A percentile compares a stretch with the other conserved stretches of the same genome.
phyloP scores from a whole-genome alignment of 2,329 filamentous ascomycete genomes.

The Aulographum hederae region DNA sequence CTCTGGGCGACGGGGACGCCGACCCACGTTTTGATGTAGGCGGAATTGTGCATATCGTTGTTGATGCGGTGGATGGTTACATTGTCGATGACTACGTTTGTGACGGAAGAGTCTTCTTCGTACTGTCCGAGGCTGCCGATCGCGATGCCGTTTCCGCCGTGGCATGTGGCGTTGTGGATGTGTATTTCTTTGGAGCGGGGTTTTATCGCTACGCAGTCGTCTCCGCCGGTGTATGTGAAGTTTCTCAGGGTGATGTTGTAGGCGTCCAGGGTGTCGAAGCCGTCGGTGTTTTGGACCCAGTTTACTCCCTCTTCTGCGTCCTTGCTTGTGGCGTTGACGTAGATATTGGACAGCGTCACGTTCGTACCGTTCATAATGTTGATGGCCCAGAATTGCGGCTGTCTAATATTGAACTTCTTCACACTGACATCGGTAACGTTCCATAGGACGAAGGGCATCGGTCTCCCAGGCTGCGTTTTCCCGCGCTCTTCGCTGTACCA shows the following conservation, averaged over 20 bases:
- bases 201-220: constrained; percentile 44
- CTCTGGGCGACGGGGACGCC: constrained; percentile 27
- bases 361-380: constrained; percentile 41
- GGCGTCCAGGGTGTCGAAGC: constrained; percentile 38
- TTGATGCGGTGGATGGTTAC: constrained; percentile 27
- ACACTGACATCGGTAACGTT: constrained; percentile 36
- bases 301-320: constrained; percentile 32
- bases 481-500: constrained; percentile 34
- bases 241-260: constrained; percentile 30
- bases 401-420: constrained; percentile 31
- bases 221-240: constrained; percentile 38
- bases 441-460: constrained; percentile 41
- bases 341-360: constrained; percentile 32
- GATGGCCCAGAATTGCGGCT: constrained; percentile 34
- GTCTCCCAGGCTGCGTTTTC: constrained; percentile 29
- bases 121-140: constrained; percentile 37
- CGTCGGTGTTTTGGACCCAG: constrained; percentile 40
- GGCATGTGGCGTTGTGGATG: constrained; percentile 34
- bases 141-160: constrained; percentile 33
- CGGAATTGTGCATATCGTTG: constrained; percentile 27
- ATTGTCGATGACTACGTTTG: constrained; percentile 29
- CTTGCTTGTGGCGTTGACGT: constrained; percentile 30
- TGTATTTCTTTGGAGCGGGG: constrained; percentile 40
- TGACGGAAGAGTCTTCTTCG: constrained; percentile 32
- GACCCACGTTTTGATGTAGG: constrained; percentile 40